Evolutionary conservation across 108 stramenopile species (phyloP), one percentile per base, ranked within the genome.

Genomic region (Heterococcus sp.): DNA sequence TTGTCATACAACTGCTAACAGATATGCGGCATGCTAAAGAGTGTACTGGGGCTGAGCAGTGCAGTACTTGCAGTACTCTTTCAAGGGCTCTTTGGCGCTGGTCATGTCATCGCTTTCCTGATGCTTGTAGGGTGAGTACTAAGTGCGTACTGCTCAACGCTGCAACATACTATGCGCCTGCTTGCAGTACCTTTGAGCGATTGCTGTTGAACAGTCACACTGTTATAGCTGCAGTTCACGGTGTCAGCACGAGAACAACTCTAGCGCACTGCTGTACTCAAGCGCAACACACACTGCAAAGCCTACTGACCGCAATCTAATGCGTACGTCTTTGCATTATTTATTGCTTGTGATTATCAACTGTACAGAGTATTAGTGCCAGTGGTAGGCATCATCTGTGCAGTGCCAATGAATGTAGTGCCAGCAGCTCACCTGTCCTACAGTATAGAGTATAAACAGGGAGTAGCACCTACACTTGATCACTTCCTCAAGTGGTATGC

Each of bases 31-130:
- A 11, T 73, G 2, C 72, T 81, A 32, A 81, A 81, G 38, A 73
- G 64, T 0, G 34, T 81, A 3, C 72, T 81, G n/a, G 79, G 79
- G 0, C 72, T 81, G 72, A 81, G 79, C 72, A 73, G 72, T 32
- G 79, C 79, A 11, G 69, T 81, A 31, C 37, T 81, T 28, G 38
- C 39, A 30, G 79, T 70, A 27, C 33, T 73, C 31, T 81, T 72
- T 66, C 27, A 36, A 1, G 79, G 79, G 3, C 79, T 81, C 8
- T 72, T 81, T 11, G 72, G 72, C 8, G 64, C 33, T 4, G 31
- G 30, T 4, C n/a, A 30, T 14, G 79, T 72, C 3, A 32, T 35
- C 2, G 33, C 35, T 33, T 81, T 81, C 65, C 69, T 81, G 8
- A 38, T 66, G 8, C 26, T 81, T 5, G 32, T 81, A 14, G 46